Percentiles rank a stretch among this genome's conserved stretches.
Conservation (phyloP, 495 filamentous ascomycete genomes). For the Aspergillus baeticus region DNA sequence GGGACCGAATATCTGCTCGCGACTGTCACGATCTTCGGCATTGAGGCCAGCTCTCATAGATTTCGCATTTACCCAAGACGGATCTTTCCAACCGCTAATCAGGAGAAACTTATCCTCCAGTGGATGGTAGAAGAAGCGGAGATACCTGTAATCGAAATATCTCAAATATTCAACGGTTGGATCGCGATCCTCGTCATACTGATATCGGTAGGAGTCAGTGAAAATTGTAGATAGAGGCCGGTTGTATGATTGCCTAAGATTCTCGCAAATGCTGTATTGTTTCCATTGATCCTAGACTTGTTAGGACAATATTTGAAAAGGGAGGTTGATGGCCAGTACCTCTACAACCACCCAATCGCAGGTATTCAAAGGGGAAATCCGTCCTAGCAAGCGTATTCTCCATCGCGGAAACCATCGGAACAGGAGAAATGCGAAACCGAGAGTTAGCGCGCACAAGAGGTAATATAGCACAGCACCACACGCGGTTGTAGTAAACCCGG, state of each 20-base stretch:
- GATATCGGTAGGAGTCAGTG: constrained; percentile 54
- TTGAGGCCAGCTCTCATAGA: constrained; percentile 81
- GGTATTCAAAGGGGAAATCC: constrained; percentile 60
- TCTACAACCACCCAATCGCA: constrained; percentile 92
- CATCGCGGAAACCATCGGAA: constrained; percentile 88
- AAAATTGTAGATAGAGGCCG: constrained; percentile 86
- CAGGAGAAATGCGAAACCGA: constrained; percentile 77
- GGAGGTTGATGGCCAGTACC: constrained; percentile 31
- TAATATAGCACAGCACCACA: constrained; percentile 68
- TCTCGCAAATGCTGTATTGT: constrained; percentile 71
- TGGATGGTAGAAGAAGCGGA: constrained; percentile 89
- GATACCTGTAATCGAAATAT: constrained; percentile 86
- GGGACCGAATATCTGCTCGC: constrained; percentile 81
- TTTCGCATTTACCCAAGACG: constrained; percentile 76
- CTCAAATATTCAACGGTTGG: constrained; percentile 69
- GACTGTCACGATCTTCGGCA: constrained; percentile 79
- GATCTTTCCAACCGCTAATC: constrained; percentile 89
- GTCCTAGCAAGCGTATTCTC: constrained; percentile 75
- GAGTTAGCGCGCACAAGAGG: constrained; percentile 63
- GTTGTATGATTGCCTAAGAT: constrained; percentile 69
- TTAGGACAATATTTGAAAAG: too few species aligned
- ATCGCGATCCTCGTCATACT: constrained; percentile 81
- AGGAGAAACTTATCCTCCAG: constrained; percentile 83
- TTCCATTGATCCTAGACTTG: constrained; percentile 89
- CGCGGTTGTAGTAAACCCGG: constrained; percentile 78